phyloP scores from a whole-genome alignment of 164 flowering plant species.

The Paratinospora sagittata region DNA sequence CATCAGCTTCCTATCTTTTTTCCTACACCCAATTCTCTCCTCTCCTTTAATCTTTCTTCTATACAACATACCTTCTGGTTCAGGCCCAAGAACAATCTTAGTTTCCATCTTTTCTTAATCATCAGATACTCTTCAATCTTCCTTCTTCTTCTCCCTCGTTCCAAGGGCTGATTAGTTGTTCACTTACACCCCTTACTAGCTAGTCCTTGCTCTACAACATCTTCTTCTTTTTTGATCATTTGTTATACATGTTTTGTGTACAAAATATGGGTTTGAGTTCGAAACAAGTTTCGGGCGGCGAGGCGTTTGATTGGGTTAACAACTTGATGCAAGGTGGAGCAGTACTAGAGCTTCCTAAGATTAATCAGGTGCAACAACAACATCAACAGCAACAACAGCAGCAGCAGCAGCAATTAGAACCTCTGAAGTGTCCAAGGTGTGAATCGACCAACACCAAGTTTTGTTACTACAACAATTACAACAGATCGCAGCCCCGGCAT shows the following conservation, averaged over 20 bases:
- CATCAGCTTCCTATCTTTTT: slow-evolving; percentile 28
- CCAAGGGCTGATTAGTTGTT: no score
- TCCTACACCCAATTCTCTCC: no score
- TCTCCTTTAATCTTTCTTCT: background rate
- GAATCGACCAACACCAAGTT: slow-evolving; percentile 71
- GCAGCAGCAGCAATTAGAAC: slow-evolving; percentile 27
- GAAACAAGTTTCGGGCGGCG: slow-evolving; percentile 45
- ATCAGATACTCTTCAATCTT: background rate
- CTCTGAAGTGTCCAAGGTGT: slow-evolving; percentile 72
- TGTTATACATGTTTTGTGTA: background rate
- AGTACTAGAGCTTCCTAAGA: slow-evolving; percentile 26
- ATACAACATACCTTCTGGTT: no score
- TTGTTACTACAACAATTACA: slow-evolving; percentile 85
- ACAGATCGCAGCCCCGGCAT: slow-evolving; percentile 72
- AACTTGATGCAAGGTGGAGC: slow-evolving; percentile 19
- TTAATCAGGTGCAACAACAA: slow-evolving; percentile 18
- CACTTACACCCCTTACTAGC: background rate
- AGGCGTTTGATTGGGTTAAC: slow-evolving; percentile 33
- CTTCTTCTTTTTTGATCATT: slow-evolving; percentile 2
- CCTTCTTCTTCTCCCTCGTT: no score
- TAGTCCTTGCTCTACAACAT: background rate
- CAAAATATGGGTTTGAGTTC: slow-evolving; percentile 54
- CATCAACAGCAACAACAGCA: slow-evolving; percentile 27
- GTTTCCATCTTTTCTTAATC: slow-evolving; percentile 11
- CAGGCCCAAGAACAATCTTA: slow-evolving; percentile 18